phyloP scores from a whole-genome alignment of 257 asterid species.

The Gentiana dahurica region DNA sequence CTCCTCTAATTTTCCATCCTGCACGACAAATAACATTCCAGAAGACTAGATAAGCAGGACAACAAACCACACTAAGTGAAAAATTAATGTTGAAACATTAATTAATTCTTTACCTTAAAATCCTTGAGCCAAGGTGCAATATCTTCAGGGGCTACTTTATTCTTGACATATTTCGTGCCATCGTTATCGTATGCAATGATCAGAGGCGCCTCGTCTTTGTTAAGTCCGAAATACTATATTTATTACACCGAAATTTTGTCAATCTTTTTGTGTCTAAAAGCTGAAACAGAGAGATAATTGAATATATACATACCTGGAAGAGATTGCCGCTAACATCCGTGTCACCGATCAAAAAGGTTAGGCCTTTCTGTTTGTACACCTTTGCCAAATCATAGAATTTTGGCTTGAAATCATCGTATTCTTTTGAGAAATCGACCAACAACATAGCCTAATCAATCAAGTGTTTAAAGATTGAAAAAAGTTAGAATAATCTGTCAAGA shows the following conservation, averaged over 20 bases:
- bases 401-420: constrained; percentile 40
- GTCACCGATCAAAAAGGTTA: constrained; percentile 70
- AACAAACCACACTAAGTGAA: neutral
- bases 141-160: constrained; percentile 46
- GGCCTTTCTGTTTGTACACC: constrained; percentile 47
- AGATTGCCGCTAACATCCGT: constrained; percentile 40
- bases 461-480: too few species aligned
- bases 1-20: constrained; percentile 60
- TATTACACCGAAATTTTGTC: neutral
- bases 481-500: too few species aligned
- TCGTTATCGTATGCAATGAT: constrained; percentile 35
- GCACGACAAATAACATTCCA: constrained; percentile 11
- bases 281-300: too few species aligned
- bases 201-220: constrained; percentile 54
- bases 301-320: constrained; percentile 34
- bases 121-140: constrained; percentile 33
- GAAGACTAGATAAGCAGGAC: constrained; percentile 17
- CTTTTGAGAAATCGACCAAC: constrained; percentile 54
- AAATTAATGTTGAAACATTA: constrained; percentile 42
- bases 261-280: too few species aligned
- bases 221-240: constrained; percentile 70
- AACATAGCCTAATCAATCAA: constrained; percentile 47
- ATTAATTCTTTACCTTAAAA: constrained; percentile 6
- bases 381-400: constrained; percentile 54
- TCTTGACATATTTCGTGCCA: constrained; percentile 43